A percentile compares a stretch with the other conserved stretches of the same genome.
Conservation (phyloP, 352 stramenopile genomes). For the Globisporangium paddicum region DNA sequence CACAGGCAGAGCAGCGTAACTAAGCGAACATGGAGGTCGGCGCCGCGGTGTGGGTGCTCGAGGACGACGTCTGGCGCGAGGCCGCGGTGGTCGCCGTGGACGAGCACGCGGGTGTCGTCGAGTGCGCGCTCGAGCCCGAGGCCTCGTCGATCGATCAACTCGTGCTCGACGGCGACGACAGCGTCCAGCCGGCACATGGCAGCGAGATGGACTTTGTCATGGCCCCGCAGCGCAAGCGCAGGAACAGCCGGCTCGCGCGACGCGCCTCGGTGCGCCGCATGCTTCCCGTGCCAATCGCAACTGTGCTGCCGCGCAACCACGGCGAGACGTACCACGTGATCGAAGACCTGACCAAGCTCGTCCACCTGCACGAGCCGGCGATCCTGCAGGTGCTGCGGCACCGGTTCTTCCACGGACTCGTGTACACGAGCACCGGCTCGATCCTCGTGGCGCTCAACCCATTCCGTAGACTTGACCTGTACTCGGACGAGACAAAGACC, state of each 20-base stretch:
- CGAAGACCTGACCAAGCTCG: slow-evolving; percentile 88
- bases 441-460: slow-evolving; percentile 86
- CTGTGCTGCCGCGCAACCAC: slow-evolving; percentile 58
- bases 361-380: slow-evolving; percentile 88
- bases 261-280: slow-evolving; percentile 35
- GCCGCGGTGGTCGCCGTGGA: slow-evolving; percentile 55
- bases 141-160: slow-evolving; percentile 27
- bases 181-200: slow-evolving; percentile 17
- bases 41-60: slow-evolving; percentile 71
- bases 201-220: slow-evolving; percentile 38
- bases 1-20: too few species aligned
- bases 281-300: slow-evolving; percentile 25
- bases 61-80: slow-evolving; percentile 65
- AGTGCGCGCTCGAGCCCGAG: slow-evolving; percentile 55
- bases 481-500: slow-evolving; percentile 64
- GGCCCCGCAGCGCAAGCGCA: slow-evolving; percentile 30
- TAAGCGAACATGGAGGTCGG: slow-evolving; percentile 64
- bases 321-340: slow-evolving; percentile 59
- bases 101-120: slow-evolving; percentile 30
- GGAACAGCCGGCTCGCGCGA: slow-evolving; percentile 30
- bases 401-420: slow-evolving; percentile 79
- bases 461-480: slow-evolving; percentile 67
- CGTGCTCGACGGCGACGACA: slow-evolving; percentile 20
- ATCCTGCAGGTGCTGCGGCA: slow-evolving; percentile 84
- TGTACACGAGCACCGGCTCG: slow-evolving; percentile 88